Evolutionary conservation across 2,329 filamentous ascomycete species (phyloP).

Genomic region (Aspergillus spinulosporus): DNA sequence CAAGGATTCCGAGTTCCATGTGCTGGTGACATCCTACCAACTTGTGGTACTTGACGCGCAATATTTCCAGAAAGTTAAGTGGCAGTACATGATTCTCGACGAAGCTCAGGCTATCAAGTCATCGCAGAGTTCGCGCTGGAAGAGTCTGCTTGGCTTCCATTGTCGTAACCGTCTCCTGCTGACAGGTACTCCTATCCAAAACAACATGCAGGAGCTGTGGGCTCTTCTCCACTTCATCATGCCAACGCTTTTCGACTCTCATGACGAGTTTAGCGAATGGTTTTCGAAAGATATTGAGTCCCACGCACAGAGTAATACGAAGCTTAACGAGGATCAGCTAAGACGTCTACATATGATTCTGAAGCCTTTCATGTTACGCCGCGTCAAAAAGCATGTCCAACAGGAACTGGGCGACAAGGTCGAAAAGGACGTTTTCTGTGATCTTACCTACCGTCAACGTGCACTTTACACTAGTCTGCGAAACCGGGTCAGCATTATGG

Average conservation of each 20-base stretch:
- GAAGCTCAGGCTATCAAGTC: constrained; percentile 99
- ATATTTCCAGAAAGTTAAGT: constrained; percentile 98
- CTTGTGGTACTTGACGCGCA: constrained; percentile 92
- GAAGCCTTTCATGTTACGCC: constrained; percentile 98
- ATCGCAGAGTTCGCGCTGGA: constrained; percentile 94
- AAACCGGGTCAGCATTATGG: constrained; percentile 98
- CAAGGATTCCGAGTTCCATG: constrained; percentile 90
- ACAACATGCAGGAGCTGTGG: constrained; percentile 99
- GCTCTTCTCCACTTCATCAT: constrained; percentile 98
- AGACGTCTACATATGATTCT: constrained; percentile 97
- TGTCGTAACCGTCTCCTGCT: constrained; percentile 91
- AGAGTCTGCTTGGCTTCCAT: constrained; percentile 88
- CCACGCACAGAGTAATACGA: constrained; percentile 98
- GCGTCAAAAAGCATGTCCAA: constrained; percentile 99
- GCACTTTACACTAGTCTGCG: constrained; percentile 89
- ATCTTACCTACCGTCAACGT: constrained; percentile 92
- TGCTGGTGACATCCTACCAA: constrained; percentile 95
- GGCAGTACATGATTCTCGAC: constrained; percentile 99
- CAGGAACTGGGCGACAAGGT: constrained; percentile 99
- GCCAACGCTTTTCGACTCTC: constrained; percentile 85
- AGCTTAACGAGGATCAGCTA: constrained; percentile 96
- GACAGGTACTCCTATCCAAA: constrained; percentile 96
- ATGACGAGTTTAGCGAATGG: constrained; percentile 56
- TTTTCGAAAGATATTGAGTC: constrained; percentile 76
- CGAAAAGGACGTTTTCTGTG: constrained; percentile 92